Evolutionary conservation across 352 stramenopile genomes (phyloP).

Genomic region (Phytophthora meadii): DNA sequence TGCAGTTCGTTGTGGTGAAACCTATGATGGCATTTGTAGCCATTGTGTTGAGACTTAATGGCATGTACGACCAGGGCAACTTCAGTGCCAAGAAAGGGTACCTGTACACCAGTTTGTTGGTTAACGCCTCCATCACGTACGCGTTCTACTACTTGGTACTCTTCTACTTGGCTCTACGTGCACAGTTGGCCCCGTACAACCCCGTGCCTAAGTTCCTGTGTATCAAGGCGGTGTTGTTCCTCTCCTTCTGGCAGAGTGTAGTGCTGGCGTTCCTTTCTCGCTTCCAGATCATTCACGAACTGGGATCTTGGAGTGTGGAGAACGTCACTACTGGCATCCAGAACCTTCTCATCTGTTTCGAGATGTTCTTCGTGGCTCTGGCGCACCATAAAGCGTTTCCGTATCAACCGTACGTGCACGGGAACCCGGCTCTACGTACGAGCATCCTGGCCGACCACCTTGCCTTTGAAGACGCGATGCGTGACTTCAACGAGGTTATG

Average conservation of each 20-base stretch:
- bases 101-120: constrained; percentile 93
- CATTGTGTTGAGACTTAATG: constrained; percentile 88
- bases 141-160: constrained; percentile 97
- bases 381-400: constrained; percentile 97
- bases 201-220: constrained; percentile 98
- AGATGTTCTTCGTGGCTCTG: constrained; percentile 98
- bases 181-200: constrained; percentile 93
- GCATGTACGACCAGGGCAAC: constrained; percentile 84
- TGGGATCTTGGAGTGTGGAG: constrained; percentile 94
- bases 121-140: constrained; percentile 97
- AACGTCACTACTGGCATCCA: constrained; percentile 97
- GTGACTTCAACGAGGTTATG: constrained; percentile 94
- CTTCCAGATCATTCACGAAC: constrained; percentile 90
- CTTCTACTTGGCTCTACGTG: constrained; percentile 95
- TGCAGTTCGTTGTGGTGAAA: constrained; percentile 97
- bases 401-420: constrained; percentile 81
- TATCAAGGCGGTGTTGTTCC: constrained; percentile 99
- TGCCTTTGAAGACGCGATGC: constrained; percentile 93
- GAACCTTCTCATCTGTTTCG: constrained; percentile 99
- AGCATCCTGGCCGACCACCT: constrained; percentile 93
- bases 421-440: constrained; percentile 58
- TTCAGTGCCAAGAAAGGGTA: constrained; percentile 87
- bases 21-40: constrained; percentile 90
- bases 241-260: constrained; percentile 98
- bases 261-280: constrained; percentile 90